Base-by-base conservation (phyloP, 768 basidiomycete genomes). In the Lentinula detonsa region DNA sequence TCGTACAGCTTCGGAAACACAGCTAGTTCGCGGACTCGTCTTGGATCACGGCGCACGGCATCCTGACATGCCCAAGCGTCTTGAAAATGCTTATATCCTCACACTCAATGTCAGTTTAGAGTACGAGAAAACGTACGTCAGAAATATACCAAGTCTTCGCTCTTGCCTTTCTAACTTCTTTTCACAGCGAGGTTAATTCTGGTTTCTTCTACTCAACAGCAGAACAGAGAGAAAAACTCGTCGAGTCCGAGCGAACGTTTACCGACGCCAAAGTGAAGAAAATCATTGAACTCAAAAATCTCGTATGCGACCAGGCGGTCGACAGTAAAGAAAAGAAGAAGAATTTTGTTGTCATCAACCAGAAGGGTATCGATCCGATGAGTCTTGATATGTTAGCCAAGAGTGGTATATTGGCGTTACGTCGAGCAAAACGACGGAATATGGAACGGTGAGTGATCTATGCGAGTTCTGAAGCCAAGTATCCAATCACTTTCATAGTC, bases 161-260 rank as follows among this genome's bases (percentile, higher is more conserved):
- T 16, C 54, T n/a, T 61, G 68, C 62, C 57, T 58, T 62, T 56
- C 5, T 58, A 62, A 65, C 54, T 69, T 60, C 60, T 61, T 35
- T 55, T 64, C 62, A 53, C 68, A 98, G 95, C 65, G 97, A 99
- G 82, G 94, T 99, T 70, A 99, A 99, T 78, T 98, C 97, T 39
- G 88, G 94, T 28, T 99, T 99, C 84, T 99, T 98, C 81, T 99
- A 99, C 77, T 97, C 95, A 3, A 94, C 94, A 2, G 90, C 97
- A 16, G 96, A 97, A 71, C 97, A 99, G 74, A 88, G 97, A 42
- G 97, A 99, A 75, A 98, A 98, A 76, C 87, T 99, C 16, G 95
- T 99, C 62, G 97, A 99, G 74, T 95, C 95, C 4, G 97, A 99
- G 72, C 85, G 97, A 57, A 84, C 84, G 63, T 96, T 96, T 72